Evolutionary conservation across 2,329 filamentous ascomycete species (phyloP), one percentile per base, ranked within the genome.

Genomic region (Hymenotorrendiella dingleyae): DNA sequence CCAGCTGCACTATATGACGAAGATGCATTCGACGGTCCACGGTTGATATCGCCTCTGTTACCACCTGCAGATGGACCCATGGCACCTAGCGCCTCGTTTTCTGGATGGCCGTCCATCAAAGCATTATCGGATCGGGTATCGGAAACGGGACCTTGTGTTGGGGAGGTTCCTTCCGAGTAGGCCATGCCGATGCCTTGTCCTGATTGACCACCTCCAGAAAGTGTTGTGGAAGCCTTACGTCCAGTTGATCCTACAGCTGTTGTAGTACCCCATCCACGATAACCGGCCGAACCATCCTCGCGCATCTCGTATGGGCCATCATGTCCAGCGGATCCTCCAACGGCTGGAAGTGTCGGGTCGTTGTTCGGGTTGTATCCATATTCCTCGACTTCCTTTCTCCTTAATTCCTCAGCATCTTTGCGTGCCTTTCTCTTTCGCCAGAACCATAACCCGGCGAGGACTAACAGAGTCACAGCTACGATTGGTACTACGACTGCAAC

Each of bases 311-410:
- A 80, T 30, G 74, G 68, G 40, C 74, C 74, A 41, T 75, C 78
- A 5, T 58, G 64, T 9, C 68, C 68, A 6, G 50, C 50, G 4
- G 43, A 48, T 5, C 50, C 71, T 20, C 34, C 40, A 12, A 77
- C 70, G 8, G 73, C 71, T 6, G 80, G 80, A 10, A 95, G 72
- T 1, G 85, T 88, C 1, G 90, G 88, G 61, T 96, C 90, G 47
- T 89, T 83, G 66, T 97, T 97, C n/a, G 93, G 93, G 64, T 97
- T 97, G 71, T 90, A 97, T 23, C 86, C 84, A 62, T 97, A 97
- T 61, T 97, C 93, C 63, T 97, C 91, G 9, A 96, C 89, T 66
- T 98, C 93, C 68, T 96, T 96, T 50, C 90, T 80, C 38, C 93
- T 80, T 57, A 90, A 80, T 62, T 96, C 93, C 60, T 93, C 88